phyloP scores from a whole-genome alignment of 164 flowering plant genomes.

The Stephania cephalantha region DNA sequence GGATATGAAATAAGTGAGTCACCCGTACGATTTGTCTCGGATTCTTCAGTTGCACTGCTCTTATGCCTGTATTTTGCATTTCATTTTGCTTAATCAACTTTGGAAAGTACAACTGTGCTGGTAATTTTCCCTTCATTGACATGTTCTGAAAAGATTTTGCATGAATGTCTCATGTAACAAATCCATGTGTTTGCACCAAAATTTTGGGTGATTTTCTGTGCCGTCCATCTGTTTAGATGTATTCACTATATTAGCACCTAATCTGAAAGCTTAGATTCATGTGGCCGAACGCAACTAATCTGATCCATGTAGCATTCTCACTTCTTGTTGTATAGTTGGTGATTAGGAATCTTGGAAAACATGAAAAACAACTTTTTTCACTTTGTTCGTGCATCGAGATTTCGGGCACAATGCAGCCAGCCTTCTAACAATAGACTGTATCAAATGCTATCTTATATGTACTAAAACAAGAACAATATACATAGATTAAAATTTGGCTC shows the following conservation, averaged over 20 bases:
- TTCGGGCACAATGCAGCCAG: too few relatives aligned
- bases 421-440: neutral
- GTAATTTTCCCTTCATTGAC: neutral
- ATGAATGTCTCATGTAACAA: too few relatives aligned
- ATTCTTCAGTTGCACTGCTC: neutral
- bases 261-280: too few relatives aligned
- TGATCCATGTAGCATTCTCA: too few relatives aligned
- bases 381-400: too few relatives aligned
- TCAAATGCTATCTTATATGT: neutral
- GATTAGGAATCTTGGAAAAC: neutral
- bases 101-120: neutral
- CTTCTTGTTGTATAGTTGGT: neutral
- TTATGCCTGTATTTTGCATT: neutral
- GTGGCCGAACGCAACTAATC: too few relatives aligned
- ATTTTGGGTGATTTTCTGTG: neutral
- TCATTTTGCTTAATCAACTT: neutral
- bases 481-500: neutral
- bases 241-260: neutral
- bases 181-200: neutral
- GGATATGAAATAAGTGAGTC: neutral
- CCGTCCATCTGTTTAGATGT: neutral
- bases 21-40: neutral
- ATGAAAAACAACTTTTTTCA: neutral
- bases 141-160: neutral
- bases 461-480: neutral